Conservation (phyloP, 2,329 filamentous ascomycete genomes). For the Fusarium tuaranense region DNA sequence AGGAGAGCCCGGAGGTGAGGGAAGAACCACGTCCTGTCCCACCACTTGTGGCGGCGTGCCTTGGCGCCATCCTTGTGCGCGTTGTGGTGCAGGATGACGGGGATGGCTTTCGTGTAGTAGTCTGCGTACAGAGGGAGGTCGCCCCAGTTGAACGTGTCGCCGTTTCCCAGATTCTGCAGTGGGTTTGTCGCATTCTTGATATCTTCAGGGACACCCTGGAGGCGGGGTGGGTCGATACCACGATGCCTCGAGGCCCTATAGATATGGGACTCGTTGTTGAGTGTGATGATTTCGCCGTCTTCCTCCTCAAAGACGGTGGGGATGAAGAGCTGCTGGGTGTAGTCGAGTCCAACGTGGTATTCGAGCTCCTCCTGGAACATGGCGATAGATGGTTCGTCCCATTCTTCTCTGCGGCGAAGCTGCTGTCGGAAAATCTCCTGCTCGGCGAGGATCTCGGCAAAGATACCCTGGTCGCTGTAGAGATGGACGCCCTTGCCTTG, state of each 20-base stretch:
- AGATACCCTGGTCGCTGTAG: slow-evolving; percentile 45
- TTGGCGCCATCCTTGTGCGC: slow-evolving; percentile 27
- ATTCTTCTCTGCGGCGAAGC: background rate
- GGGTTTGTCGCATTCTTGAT: slow-evolving; percentile 1
- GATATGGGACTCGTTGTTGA: slow-evolving; percentile 28
- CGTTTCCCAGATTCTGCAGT: background rate
- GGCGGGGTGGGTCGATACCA: background rate
- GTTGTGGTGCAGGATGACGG: slow-evolving; percentile 38
- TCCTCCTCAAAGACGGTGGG: slow-evolving; percentile 35
- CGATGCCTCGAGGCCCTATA: slow-evolving; percentile 8
- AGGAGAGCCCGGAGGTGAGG: slow-evolving; percentile 23
- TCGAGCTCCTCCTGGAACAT: slow-evolving; percentile 29
- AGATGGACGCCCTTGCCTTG: slow-evolving; percentile 10
- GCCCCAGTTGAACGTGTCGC: slow-evolving; percentile 21
- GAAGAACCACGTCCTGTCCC: slow-evolving; percentile 39
- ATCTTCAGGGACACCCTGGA: slow-evolving; percentile 22
- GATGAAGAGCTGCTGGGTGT: slow-evolving; percentile 29
- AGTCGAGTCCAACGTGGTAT: slow-evolving; percentile 38
- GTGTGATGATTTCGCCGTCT: slow-evolving; percentile 26
- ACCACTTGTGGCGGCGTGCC: slow-evolving; percentile 26
- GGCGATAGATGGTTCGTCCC: background rate
- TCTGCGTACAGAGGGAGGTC: slow-evolving; percentile 35
- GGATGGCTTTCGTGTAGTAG: slow-evolving; percentile 32
- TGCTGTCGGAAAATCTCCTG: slow-evolving; percentile 36
- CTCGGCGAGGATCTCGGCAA: slow-evolving; percentile 45